Evolutionary conservation across 2,329 filamentous ascomycete species (phyloP), one percentile per base, ranked within the genome.

Genomic region (Herpotrichia juniperi): DNA sequence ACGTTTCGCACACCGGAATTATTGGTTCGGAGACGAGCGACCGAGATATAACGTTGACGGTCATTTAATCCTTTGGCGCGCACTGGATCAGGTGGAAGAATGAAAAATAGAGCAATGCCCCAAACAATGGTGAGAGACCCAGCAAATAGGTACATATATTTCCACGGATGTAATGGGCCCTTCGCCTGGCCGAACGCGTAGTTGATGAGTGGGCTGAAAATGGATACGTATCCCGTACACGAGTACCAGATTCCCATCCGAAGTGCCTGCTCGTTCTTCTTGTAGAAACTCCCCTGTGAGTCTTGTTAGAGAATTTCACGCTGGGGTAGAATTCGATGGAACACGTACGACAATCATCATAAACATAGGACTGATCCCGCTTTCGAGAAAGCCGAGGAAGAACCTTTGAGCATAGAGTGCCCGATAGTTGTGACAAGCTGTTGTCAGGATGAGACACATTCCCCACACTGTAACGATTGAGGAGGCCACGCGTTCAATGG

Each of bases 1-100:
- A 84, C 84, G 53, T 83, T 87, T 2, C 86, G 86, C 11, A 88
- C 85, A 1, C 89, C 89, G 49, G 89, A 89, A 69, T 91, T 86
- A 62, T 93, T 93, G 34, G 83, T 80, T 0, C 88, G 81, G 2
- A 92, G 82, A 0, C 89, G 81, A 54, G 90, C 88, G 12, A 91
- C 76, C 0, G 86, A 87, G 24, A 62, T 66, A 17, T 73, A 53
- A 35, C 75, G 72, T 51, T 76, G 74, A 35, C 58, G 62, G 19
- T 70, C 63, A 12, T 58, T 66, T 28, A 77, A 63, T 4, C 66
- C 62, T 11, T 68, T 68, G 19, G 60, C 60, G 17, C 63, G 71
- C 61, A 76, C 74, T n/a, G 72, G 73, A 39, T 73, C 75, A 48
- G 76, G 73, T 0, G 74, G 75, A 7, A 78, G 64, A 46, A 75